Base-by-base conservation (phyloP, 169 alveolate species). In the Besnoitia besnoiti region DNA sequence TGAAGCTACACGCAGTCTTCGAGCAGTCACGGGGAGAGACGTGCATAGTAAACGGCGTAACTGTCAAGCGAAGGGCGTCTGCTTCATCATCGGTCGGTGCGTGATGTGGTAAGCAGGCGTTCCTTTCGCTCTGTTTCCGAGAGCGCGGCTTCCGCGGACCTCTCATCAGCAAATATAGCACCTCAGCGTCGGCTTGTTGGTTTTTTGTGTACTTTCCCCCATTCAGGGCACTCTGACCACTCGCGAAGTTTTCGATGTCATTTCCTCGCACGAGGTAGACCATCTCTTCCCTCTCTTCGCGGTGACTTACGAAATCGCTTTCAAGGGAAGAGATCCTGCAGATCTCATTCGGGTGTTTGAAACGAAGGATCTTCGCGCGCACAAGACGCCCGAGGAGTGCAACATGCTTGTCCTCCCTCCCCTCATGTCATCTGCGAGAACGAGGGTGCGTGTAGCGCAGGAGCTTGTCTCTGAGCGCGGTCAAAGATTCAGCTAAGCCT, bases 191-290 rank as follows among this genome's bases (percentile, higher is more conserved):
- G 59, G 67, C 27, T 19, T 55, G 12, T 19, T 55, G 67, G 12
- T 55, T n/a, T 55, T 5, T 55, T 55, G 33, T 55, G 67, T 55
- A 1, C 37, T 62, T 7, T 24, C n/a, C 7, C 79, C 19, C 46
- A 12, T 73, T n/a, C 98, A 97, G 92, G 96, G 96, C 80, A 91
- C 95, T 24, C 80, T 93, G 5, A 95, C 96, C 37, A 77, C 90
- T 16, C 49, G 89, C 24, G 92, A 87, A 61, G 91, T 94, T 35
- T 89, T 61, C 12, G 93, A 91, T 59, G 91, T 93, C 62, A 62
- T 89, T 2, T 61, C 87, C 30, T 51, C 88, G 40, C 89, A 85
- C 87, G 76, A 89, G 44, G 89, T 91, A 2, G 94, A 85, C 73
- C 91, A 88, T 40, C 51, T 88, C 40, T 94, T 94, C 44, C 96